Evolutionary conservation across 2,329 filamentous ascomycete genomes (phyloP), one percentile per base, ranked within the genome.

Genomic region (Sarocladium brachiariae): DNA sequence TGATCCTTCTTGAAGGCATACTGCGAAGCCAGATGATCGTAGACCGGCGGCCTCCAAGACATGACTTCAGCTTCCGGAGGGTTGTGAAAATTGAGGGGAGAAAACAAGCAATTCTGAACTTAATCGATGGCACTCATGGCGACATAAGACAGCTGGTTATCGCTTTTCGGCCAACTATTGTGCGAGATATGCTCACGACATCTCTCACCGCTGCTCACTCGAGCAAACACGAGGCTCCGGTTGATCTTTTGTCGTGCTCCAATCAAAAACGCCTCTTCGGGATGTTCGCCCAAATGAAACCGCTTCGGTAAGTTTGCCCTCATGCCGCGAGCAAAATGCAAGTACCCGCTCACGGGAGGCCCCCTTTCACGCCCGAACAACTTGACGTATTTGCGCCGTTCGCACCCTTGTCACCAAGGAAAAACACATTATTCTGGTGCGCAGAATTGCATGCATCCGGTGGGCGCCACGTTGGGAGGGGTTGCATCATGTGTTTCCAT

Each of bases 21-120:
- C 16, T 14, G 3, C 19, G 24, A 4, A n/a, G 25, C 25, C 5
- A n/a, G 16, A 4, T 33, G 43, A 33, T 31, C 43, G 16, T 58
- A 53, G n/a, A 65, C 49, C 5, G 61, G 61, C 38, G 65, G 64
- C 23, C 60, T 67, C 19, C 68, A 57, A 30, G 66, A 63, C 66
- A 69, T 69, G 57, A 35, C 53, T 43, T 31, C 21, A 24, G 3
- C 23, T 13, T 6, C 18, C 34, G 31, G 24, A 39, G 35, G 16
- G 6, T 39, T 19, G n/a, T 18, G 19, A 8, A 19, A 25, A 25
- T 43, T 21, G 9, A 21, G 37, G 16, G 19, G 9, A 18, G 3
- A 18, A 25, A 27, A 27, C 11, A 6, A 37, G 8, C 8, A 37
- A n/a, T 38, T 45, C n/a, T n/a, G n/a, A n/a, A n/a, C n/a, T n/a